Percentiles rank a stretch among this genome's conserved stretches.
phyloP scores from a whole-genome alignment of 179 eudicot species.

The Monotropa hypopitys region DNA sequence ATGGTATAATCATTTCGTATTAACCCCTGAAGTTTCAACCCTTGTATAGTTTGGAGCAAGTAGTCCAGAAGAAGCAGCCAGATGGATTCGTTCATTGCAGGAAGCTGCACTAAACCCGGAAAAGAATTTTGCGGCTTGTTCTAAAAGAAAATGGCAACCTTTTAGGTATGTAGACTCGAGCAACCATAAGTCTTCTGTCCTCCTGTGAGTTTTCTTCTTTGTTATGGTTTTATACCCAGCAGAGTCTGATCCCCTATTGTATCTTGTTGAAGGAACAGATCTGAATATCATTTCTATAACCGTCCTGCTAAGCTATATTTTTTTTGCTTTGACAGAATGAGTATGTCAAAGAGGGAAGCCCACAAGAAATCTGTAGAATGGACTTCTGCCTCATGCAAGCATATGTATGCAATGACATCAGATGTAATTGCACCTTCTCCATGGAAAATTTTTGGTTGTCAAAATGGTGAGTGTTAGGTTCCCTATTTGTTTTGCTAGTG shows the following conservation, averaged over 20 bases:
- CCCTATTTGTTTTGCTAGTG: not conserved
- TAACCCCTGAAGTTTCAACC: not conserved
- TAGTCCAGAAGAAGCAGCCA: constrained; percentile 67
- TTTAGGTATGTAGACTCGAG: constrained; percentile 29
- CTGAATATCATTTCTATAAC: not conserved
- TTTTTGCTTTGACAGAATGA: constrained; percentile 25
- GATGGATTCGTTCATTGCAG: constrained; percentile 52
- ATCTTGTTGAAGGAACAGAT: not conserved
- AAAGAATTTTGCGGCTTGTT: constrained; percentile 19
- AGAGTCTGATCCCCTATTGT: not conserved
- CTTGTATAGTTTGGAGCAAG: constrained; percentile 55
- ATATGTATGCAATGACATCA: constrained; percentile 43
- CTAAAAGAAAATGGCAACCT: constrained; percentile 40
- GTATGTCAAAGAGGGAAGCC: constrained; percentile 25
- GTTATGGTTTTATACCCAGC: not conserved
- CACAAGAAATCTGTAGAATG: constrained; percentile 27
- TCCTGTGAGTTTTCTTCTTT: constrained; percentile 1
- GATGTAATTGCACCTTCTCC: constrained; percentile 72
- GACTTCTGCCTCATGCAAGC: constrained; percentile 27
- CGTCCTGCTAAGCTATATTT: not conserved
- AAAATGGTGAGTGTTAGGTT: constrained; percentile 37
- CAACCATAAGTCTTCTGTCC: not conserved
- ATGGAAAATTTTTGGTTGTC: constrained; percentile 62
- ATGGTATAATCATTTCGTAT: not conserved
- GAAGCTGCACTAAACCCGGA: constrained; percentile 34